These are phyloP conservation scores for Erysimum cheiri DNA, from an alignment of 441 rosid genomes.

Conservation along the genomic window DNA sequence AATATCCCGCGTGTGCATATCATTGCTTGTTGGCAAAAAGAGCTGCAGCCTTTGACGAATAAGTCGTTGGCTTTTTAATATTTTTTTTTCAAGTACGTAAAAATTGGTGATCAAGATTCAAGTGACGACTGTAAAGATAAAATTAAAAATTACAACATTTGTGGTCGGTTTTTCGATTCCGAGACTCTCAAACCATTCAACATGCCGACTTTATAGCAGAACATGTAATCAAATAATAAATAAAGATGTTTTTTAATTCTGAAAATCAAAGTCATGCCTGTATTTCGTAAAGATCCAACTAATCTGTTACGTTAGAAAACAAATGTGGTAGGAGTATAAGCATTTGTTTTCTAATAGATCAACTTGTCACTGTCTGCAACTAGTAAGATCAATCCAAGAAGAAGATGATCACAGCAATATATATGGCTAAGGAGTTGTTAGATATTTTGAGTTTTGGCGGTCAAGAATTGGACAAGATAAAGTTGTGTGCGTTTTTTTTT, in stretches of 20 bases:
- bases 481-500: neutral
- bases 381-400: neutral
- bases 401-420: constrained; percentile 2
- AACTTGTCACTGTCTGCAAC: neutral
- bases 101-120: neutral
- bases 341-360: constrained; percentile 1
- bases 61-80: constrained; percentile 1
- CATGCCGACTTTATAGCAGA: constrained; percentile 27
- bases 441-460: neutral
- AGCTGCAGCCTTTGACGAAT: constrained; percentile 23
- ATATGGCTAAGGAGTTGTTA: constrained; percentile 4
- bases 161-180: neutral
- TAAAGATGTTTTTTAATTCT: neutral
- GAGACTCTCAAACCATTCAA: constrained; percentile 8
- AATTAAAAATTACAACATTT: neutral
- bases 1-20: constrained; percentile 8
- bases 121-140: constrained; percentile 1
- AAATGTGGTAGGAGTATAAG: neutral
- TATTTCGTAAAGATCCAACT: neutral
- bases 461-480: neutral
- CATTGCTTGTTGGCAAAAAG: neutral
- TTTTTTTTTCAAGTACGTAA: neutral
- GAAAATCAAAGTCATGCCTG: neutral
- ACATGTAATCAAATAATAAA: neutral
- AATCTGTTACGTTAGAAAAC: constrained; percentile 25